Percentiles rank a stretch among this genome's conserved stretches.
These are phyloP conservation scores for Globisporangium nunn DNA, from an alignment of 352 stramenopile species.

Conservation along the genomic window DNA sequence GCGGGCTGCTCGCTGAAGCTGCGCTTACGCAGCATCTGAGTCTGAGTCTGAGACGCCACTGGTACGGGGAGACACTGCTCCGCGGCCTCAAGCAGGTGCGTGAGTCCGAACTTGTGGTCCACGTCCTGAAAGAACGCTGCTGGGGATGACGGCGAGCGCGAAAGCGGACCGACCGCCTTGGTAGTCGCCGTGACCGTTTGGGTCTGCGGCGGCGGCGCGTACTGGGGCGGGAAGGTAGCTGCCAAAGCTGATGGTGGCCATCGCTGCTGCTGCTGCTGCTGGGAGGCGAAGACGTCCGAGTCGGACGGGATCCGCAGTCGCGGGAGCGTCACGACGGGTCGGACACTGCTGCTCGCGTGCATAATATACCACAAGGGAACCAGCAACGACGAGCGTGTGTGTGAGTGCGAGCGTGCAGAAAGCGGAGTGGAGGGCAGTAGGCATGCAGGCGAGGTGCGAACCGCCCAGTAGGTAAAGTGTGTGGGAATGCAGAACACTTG, in stretches of 20 bases:
- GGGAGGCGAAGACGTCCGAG: conserved; percentile 9
- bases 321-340: conserved; percentile 6
- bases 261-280: conserved; percentile 2
- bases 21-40: conserved; percentile 5
- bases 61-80: conserved; percentile 28
- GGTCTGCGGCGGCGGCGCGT: not conserved
- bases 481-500: not conserved
- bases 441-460: no score
- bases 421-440: not conserved
- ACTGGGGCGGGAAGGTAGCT: conserved; percentile 5
- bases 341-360: not conserved
- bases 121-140: conserved; percentile 34
- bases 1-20: conserved; percentile 14
- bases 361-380: not conserved
- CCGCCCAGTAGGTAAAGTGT: not conserved
- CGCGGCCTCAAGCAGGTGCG: conserved; percentile 48
- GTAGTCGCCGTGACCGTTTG: not conserved
- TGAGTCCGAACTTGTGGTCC: conserved; percentile 41
- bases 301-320: conserved; percentile 15
- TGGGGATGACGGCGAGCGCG: conserved; percentile 33
- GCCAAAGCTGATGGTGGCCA: not conserved
- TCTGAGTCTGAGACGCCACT: conserved; percentile 14
- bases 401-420: not conserved
- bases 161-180: conserved; percentile 11
- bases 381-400: not conserved